Conservation (phyloP, 192 early-diverging fungal genomes). For the Coemansia sp. region DNA sequence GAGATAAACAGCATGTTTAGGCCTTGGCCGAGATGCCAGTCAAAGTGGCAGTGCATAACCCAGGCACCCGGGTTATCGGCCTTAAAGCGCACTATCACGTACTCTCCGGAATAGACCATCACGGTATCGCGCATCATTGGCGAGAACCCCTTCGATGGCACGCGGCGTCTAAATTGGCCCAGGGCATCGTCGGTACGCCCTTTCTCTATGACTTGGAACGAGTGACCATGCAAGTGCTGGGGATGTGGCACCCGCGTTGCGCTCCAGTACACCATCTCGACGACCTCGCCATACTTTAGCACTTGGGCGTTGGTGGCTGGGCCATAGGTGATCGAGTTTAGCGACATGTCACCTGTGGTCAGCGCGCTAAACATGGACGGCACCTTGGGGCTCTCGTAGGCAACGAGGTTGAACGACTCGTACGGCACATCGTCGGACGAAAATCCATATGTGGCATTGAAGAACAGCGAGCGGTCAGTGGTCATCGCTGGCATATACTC, state of each 20-base stretch:
- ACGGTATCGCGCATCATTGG: conserved; percentile 61
- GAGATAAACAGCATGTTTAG: conserved; percentile 61
- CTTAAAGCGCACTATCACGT: conserved; percentile 69
- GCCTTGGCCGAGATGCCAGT: conserved; percentile 63
- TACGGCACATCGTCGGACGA: conserved; percentile 62
- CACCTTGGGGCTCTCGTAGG: conserved; percentile 60
- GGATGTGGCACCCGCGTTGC: conserved; percentile 61
- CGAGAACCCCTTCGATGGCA: conserved; percentile 1
- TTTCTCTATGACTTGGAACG: conserved; percentile 73
- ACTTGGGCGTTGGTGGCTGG: conserved; percentile 62
- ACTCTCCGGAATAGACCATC: conserved; percentile 57
- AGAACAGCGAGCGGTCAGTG: conserved; percentile 51
- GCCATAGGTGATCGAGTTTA: conserved; percentile 62
- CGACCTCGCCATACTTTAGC: conserved; percentile 57
- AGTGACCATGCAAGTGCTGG: conserved; percentile 84
- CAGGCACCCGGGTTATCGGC: conserved; percentile 83
- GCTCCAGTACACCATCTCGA: conserved; percentile 74
- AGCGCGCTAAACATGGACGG: conserved; percentile 66
- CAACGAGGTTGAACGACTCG: conserved; percentile 70
- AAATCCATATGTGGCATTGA: conserved; percentile 62
- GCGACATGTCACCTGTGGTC: conserved; percentile 54
- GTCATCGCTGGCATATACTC: conserved; percentile 43
- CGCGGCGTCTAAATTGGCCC: conserved; percentile 49
- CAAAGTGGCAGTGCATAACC: conserved; percentile 81
- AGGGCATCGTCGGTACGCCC: conserved; percentile 33